Evolutionary conservation across 345 rosid genomes (phyloP).

Genomic region (Syzygium oleosum): DNA sequence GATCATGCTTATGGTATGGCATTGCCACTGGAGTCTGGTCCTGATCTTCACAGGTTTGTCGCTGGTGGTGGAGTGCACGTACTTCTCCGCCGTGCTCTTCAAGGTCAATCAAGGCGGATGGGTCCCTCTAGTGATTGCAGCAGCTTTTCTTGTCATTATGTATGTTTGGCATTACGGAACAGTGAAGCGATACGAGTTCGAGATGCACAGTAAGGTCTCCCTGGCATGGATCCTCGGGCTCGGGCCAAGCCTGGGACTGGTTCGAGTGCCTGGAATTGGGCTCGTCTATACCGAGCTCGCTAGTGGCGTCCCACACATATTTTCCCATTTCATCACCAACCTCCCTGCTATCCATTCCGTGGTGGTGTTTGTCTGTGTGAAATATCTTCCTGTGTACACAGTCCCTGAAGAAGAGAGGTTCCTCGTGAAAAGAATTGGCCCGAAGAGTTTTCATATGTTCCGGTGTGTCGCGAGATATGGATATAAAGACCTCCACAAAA

Average conservation of each 20-base stretch:
- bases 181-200: constrained; percentile 16
- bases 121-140: constrained; percentile 22
- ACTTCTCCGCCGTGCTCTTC: constrained; percentile 21
- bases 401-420: constrained; percentile 24
- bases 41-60: constrained; percentile 8
- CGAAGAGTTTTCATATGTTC: constrained; percentile 22
- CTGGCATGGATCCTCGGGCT: constrained; percentile 25
- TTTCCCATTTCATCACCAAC: constrained; percentile 24
- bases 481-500: constrained; percentile 22
- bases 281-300: constrained; percentile 21
- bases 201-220: constrained; percentile 20
- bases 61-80: constrained; percentile 20
- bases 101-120: constrained; percentile 29
- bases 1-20: constrained; percentile 26
- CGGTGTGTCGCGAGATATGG: constrained; percentile 30
- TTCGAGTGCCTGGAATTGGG: constrained; percentile 22
- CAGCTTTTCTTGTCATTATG: constrained; percentile 14
- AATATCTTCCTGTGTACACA: constrained; percentile 25
- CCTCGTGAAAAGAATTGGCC: constrained; percentile 14
- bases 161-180: constrained; percentile 23
- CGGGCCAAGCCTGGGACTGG: constrained; percentile 23
- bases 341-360: constrained; percentile 32
- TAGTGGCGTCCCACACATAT: constrained; percentile 27
- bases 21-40: constrained; percentile 22
- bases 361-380: constrained; percentile 20